Evolutionary conservation across 176 grass and related monocot species (phyloP).

Genomic region (Eremochloa ophiuroides): DNA sequence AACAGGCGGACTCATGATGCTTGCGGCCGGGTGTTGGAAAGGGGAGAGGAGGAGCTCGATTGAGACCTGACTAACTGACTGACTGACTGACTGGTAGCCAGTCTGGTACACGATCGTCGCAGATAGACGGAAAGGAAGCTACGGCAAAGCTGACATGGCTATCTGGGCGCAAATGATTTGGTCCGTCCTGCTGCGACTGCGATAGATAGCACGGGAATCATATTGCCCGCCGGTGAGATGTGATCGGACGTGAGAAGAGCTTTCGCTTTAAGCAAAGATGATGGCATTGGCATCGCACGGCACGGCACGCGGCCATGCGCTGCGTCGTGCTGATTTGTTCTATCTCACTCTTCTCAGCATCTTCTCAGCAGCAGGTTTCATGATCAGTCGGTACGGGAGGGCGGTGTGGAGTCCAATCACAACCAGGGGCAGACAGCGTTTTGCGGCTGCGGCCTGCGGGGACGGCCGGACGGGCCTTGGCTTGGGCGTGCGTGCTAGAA

Average conservation of each 20-base stretch:
- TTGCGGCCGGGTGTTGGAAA: neutral
- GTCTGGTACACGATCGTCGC: neutral
- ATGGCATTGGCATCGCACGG: neutral
- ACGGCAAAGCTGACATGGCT: neutral
- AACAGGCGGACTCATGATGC: neutral
- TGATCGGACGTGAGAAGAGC: neutral
- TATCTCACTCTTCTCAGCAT: too few species aligned
- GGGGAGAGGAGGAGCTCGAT: neutral
- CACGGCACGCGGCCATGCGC: neutral
- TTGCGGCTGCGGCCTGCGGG: too few species aligned
- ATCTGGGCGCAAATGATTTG: neutral
- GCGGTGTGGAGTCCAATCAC: too few species aligned
- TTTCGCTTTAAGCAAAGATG: conserved; percentile 40
- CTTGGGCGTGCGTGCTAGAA: too few species aligned
- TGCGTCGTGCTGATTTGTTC: neutral
- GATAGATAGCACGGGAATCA: conserved; percentile 21
- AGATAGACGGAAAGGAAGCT: neutral
- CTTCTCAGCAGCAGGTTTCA: too few species aligned
- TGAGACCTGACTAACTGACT: neutral
- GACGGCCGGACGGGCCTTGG: too few species aligned
- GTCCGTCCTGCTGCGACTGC: neutral
- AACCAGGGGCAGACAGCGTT: too few species aligned
- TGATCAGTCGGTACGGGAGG: too few species aligned
- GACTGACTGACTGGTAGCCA: neutral
- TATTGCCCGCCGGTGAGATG: conserved; percentile 7